A percentile compares a stretch with the other conserved stretches of the same genome.
Evolutionary conservation across 495 filamentous ascomycete genomes (phyloP).

Genomic region (Aspergillus taichungensis): DNA sequence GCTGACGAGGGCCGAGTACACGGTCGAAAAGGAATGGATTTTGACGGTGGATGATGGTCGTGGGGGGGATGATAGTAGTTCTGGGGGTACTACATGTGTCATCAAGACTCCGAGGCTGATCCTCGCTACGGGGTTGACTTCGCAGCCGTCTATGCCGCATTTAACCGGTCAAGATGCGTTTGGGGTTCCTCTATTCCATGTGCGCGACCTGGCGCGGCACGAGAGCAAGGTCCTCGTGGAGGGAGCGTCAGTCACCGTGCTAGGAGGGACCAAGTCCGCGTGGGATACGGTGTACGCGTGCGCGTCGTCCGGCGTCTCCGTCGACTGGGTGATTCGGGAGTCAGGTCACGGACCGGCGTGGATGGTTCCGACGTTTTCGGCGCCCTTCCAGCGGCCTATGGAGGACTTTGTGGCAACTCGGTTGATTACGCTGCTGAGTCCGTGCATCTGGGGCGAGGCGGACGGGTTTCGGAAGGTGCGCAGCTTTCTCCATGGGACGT

Average conservation of each 20-base stretch:
- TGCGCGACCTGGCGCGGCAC: conserved; percentile 42
- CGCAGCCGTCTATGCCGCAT: conserved; percentile 42
- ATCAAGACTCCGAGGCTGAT: conserved; percentile 41
- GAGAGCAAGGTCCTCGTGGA: conserved; percentile 22
- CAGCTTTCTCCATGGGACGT: conserved; percentile 54
- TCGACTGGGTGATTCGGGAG: conserved; percentile 69
- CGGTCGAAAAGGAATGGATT: too few species aligned
- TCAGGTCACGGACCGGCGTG: conserved; percentile 62
- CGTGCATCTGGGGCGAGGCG: conserved; percentile 48
- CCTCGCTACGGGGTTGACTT: conserved; percentile 59
- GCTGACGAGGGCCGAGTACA: too few species aligned
- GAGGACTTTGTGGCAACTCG: conserved; percentile 55
- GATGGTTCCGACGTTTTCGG: conserved; percentile 58
- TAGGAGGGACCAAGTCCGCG: conserved; percentile 63
- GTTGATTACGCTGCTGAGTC: conserved; percentile 52
- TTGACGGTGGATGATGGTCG: too few species aligned
- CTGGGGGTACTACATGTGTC: too few species aligned
- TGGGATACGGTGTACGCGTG: conserved; percentile 66
- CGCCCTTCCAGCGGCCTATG: conserved; percentile 40
- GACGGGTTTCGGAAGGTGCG: conserved; percentile 41
- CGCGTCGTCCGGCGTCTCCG: conserved; percentile 51
- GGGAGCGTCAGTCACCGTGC: conserved; percentile 41
- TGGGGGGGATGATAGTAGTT: too few species aligned
- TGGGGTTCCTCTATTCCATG: conserved; percentile 51
- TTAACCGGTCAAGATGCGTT: conserved; percentile 44